Conservation (phyloP, 2,329 filamentous ascomycete species). For the Talaromyces rugulosus region DNA sequence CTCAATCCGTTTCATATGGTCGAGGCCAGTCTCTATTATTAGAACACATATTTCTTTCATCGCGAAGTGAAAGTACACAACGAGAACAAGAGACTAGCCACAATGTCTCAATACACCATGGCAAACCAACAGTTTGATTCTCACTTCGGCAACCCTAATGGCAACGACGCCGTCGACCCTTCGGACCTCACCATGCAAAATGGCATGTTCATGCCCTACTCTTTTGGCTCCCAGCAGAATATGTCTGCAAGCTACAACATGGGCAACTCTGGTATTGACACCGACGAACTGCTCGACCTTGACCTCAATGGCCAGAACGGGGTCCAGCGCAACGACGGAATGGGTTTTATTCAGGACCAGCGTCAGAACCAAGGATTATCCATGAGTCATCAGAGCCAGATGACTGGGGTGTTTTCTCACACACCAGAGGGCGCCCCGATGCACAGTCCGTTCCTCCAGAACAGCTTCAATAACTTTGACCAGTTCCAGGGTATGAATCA, state of each 20-base stretch:
- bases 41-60: constrained; percentile 49
- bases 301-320: constrained; percentile 41
- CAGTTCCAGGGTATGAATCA: constrained; percentile 68
- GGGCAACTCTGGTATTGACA: constrained; percentile 73
- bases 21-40: constrained; percentile 57
- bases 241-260: constrained; percentile 69
- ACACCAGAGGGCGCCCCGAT: constrained; percentile 90
- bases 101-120: constrained; percentile 50
- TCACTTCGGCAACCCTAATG: constrained; percentile 45
- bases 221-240: constrained; percentile 61
- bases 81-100: constrained; percentile 16
- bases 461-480: constrained; percentile 69
- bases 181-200: constrained; percentile 73
- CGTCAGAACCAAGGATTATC: constrained; percentile 49
- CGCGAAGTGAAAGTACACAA: background rate
- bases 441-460: constrained; percentile 78
- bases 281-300: constrained; percentile 79
- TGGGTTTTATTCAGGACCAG: constrained; percentile 48
- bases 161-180: constrained; percentile 68
- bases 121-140: constrained; percentile 46
- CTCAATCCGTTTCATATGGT: constrained; percentile 47
- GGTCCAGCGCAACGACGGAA: constrained; percentile 28
- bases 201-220: constrained; percentile 49
- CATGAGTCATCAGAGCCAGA: constrained; percentile 63
- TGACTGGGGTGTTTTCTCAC: constrained; percentile 75